These are phyloP conservation scores for Puccinia triticina DNA, from an alignment of 1,284 basidiomycete species.

Conservation along the genomic window DNA sequence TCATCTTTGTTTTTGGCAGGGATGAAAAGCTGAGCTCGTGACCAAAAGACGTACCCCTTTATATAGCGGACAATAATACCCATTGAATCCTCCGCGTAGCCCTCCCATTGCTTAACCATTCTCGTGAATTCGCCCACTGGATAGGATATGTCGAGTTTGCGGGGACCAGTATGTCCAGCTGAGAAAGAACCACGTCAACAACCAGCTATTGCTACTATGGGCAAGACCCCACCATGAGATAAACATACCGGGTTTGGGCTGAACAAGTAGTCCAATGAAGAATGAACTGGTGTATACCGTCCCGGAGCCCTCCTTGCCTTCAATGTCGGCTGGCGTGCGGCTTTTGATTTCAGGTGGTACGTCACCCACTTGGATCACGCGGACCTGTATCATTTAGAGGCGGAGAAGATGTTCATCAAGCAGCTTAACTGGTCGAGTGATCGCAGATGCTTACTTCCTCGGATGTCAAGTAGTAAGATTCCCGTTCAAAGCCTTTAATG, in stretches of 20 bases:
- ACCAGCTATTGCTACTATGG: neutral
- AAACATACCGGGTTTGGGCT: constrained; percentile 80
- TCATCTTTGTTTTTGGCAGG: neutral
- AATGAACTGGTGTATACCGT: constrained; percentile 90
- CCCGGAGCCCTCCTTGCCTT: constrained; percentile 74
- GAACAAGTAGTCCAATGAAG: constrained; percentile 91
- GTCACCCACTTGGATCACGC: constrained; percentile 85
- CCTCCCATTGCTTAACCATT: constrained; percentile 92
- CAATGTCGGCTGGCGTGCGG: constrained; percentile 77
- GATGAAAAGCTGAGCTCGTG: neutral
- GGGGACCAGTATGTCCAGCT: constrained; percentile 58
- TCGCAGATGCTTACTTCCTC: constrained; percentile 64
- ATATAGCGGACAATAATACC: constrained; percentile 92
- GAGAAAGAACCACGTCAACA: constrained; percentile 3
- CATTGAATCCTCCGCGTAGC: constrained; percentile 89
- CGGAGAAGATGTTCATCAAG: neutral
- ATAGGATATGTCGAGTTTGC: constrained; percentile 89
- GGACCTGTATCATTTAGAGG: constrained; percentile 67
- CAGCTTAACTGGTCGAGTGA: constrained; percentile 44
- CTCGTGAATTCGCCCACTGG: constrained; percentile 96
- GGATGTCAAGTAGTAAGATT: constrained; percentile 78
- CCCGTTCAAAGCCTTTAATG: constrained; percentile 88
- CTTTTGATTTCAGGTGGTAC: constrained; percentile 72
- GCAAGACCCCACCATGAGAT: constrained; percentile 64
- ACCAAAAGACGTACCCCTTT: constrained; percentile 70